phyloP scores from a whole-genome alignment of 2,329 filamentous ascomycete species.

The Thelonectria blattea region DNA sequence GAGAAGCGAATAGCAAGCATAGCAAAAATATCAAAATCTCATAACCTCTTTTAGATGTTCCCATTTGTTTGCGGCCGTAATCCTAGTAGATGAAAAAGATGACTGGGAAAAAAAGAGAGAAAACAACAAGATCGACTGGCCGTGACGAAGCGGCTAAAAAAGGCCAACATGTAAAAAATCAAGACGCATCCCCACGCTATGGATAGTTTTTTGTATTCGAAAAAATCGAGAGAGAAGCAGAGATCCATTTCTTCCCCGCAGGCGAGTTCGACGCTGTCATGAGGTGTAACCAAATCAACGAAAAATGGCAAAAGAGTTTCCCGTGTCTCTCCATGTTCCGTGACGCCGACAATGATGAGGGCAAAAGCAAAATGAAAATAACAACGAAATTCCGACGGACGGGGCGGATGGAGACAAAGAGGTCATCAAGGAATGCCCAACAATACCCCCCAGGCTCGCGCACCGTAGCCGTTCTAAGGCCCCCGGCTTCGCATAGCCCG shows the following conservation, averaged over 20 bases:
- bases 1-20: background rate
- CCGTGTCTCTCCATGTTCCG: constrained; percentile 21
- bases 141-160: too few species aligned
- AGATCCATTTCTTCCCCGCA: constrained; percentile 8
- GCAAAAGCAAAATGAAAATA: constrained; percentile 21
- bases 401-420: background rate
- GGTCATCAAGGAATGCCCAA: constrained; percentile 19
- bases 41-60: constrained; percentile 28
- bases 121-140: constrained; percentile 1
- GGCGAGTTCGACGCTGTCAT: constrained; percentile 29
- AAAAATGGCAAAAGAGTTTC: constrained; percentile 9
- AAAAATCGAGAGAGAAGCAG: constrained; percentile 21
- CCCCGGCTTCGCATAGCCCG: constrained; percentile 45
- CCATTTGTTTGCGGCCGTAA: constrained; percentile 34
- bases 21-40: constrained; percentile 16
- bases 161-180: background rate
- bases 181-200: constrained; percentile 38
- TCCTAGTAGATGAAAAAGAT: constrained; percentile 26
- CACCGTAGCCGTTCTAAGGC: constrained; percentile 36
- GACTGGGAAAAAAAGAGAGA: constrained; percentile 22
- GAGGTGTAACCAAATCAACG: constrained; percentile 21
- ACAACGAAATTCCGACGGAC: constrained; percentile 3
- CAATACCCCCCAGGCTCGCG: constrained; percentile 29
- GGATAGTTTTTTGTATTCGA: constrained; percentile 32
- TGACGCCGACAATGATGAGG: constrained; percentile 30